Base-by-base conservation (phyloP, 495 filamentous ascomycete species). In the Xylaria grammica region DNA sequence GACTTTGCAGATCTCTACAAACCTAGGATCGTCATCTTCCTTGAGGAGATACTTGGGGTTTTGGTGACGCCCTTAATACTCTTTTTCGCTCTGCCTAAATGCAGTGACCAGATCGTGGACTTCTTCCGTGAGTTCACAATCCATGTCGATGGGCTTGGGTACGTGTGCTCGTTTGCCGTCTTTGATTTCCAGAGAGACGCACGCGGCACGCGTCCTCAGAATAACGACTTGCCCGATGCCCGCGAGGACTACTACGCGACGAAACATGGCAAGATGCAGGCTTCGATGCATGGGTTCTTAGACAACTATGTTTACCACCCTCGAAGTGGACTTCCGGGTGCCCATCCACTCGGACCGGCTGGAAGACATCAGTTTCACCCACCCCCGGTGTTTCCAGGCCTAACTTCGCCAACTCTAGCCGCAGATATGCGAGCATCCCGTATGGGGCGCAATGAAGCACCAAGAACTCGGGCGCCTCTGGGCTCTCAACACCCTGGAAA, bases 51-150 rank as follows among this genome's bases (percentile, higher is more conserved):
- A 17, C 74, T 97, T 63, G 92, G 93, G 76, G 93, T 98, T 73
- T 84, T 99, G 42, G 88, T 95, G 58, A 96, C 94, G 7, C 95
- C 95, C 5, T 90, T 96, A 60, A 86, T 98, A 22, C 85, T 98
- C 30, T 91, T 93, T 82, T 89, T 89, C 73, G 93, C 90, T 61
- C 83, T 98, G 50, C 92, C 93, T 6, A 92, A 90, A 72, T 94
- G 90, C 78, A 93, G 90, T 74, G 96, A 98, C 70, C 91, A 92
- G 57, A 86, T 98, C 63, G 90, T 99, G 54, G 95, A 99, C 72
- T 99, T 99, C 78, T 97, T 99, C 78, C 86, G 95, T 17, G 95
- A 99, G 72, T 97, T 97, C 70, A 97, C 95, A 1, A 87, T 99
- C 20, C 94, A 98, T 69, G 93, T 99, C 11, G 96, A 99, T 78